Conservation (phyloP, 306 rosid genomes). For the Aeschynomene evenia region DNA sequence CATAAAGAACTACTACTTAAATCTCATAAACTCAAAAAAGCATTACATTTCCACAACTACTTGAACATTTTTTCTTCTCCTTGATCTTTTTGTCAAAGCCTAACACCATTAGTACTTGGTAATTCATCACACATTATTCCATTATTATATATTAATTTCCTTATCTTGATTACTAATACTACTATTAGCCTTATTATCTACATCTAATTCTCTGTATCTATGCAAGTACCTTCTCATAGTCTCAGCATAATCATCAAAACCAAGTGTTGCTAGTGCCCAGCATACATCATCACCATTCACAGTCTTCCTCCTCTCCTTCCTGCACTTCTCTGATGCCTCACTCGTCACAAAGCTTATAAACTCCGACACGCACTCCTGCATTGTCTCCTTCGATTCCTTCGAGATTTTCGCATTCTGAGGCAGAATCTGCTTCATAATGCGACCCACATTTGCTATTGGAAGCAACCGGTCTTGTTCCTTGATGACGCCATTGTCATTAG, state of each 20-base stretch:
- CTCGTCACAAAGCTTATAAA: conserved; percentile 86
- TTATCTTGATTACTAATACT: conserved; percentile 44
- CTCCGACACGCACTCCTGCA: conserved; percentile 93
- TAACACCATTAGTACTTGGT: background rate
- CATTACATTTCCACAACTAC: background rate
- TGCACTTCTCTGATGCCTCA: conserved; percentile 82
- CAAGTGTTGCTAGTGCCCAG: conserved; percentile 69
- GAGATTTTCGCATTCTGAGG: conserved; percentile 82
- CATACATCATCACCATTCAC: conserved; percentile 86
- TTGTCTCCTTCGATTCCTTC: conserved; percentile 82
- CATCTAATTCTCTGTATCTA: conserved; percentile 65
- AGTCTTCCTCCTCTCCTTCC: conserved; percentile 84
- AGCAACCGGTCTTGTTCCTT: conserved; percentile 75
- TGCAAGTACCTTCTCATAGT: conserved; percentile 67
- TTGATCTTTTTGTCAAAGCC: background rate
- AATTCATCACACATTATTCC: no score
- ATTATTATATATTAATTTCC: conserved; percentile 14
- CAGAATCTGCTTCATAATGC: conserved; percentile 80
- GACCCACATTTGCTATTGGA: conserved; percentile 87
- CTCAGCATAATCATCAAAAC: conserved; percentile 79
- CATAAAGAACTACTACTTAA: background rate
- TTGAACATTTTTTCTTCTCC: background rate
- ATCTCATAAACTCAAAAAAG: background rate
- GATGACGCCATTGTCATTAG: conserved; percentile 33
- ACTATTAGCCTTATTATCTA: conserved; percentile 54